Evolutionary conservation across 495 filamentous ascomycete genomes (phyloP), one percentile per base, ranked within the genome.

Genomic region (Penicillium mononematosum): DNA sequence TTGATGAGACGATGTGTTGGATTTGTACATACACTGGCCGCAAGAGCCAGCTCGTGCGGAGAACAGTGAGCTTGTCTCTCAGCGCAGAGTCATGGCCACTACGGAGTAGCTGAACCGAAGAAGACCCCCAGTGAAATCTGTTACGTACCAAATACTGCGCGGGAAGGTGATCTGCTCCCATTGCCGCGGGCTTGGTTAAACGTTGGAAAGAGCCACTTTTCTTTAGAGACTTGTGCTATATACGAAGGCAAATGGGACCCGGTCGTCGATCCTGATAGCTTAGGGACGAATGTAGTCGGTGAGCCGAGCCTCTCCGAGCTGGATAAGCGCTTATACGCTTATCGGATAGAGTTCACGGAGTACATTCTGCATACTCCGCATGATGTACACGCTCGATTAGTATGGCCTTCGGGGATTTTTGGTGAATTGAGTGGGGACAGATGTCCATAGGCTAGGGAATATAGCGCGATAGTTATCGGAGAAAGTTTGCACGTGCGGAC

Each of bases 201-300:
- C 42, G 29, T 38, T 46, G 32, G 29, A n/a, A 46, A 25, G 38
- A 27, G 36, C 58, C 64, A 61, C 64, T 67, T 67, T 42, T 56
- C 53, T 53, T 46, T 36, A 53, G 45, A 53, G 58, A 58, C 47
- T 57, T 58, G 45, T 36, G 45, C n/a, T 25, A 7, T 7, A 32
- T 20, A 42, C 53, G 56, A 64, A 61, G 52, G 58, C 50, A 47
- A 45, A 55, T 61, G 58, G 58, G 58, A 43, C 48, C 41, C 38
- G 44, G 34, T 32, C 38, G 60, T 60, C 63, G 64, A 67, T 67
- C 64, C 36, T 44, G 49, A 60, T 54, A 47, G 50, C 25, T 22
- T 27, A 24, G 50, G 22, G 29, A 48, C 29, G 25, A 47, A 54
- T 22, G 17, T 34, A 44, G 29, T 17, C 36, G 45, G 19, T 27